Evolutionary conservation across 2,329 filamentous ascomycete species (phyloP).

Genomic region (Pseudogymnoascus sp.): DNA sequence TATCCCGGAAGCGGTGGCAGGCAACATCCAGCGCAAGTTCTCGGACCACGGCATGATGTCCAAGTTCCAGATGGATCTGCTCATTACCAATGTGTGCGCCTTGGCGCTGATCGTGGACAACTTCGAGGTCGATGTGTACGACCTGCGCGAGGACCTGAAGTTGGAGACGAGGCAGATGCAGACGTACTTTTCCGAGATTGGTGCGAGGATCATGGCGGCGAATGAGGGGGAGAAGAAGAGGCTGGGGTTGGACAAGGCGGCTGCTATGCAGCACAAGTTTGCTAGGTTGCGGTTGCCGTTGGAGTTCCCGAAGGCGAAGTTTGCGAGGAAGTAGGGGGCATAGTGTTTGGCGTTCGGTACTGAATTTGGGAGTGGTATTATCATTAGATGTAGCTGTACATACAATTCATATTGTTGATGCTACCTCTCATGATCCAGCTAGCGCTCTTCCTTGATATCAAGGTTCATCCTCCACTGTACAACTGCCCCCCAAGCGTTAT

Average conservation of each 20-base stretch:
- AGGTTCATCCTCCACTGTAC: background rate
- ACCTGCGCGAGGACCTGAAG: constrained; percentile 63
- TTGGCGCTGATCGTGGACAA: constrained; percentile 65
- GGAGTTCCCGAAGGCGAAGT: constrained; percentile 61
- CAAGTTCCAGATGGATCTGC: constrained; percentile 63
- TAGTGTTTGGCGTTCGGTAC: background rate
- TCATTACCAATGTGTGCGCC: constrained; percentile 66
- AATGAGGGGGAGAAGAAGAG: constrained; percentile 41
- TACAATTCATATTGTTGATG: background rate
- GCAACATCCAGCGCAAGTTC: constrained; percentile 62
- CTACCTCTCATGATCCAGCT: background rate
- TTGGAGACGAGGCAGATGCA: constrained; percentile 63
- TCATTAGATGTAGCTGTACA: constrained; percentile 1
- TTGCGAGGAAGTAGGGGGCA: constrained; percentile 17
- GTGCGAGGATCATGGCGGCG: constrained; percentile 49
- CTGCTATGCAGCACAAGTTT: constrained; percentile 51
- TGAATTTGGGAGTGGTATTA: background rate
- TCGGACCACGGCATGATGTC: constrained; percentile 55
- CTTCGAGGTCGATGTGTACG: constrained; percentile 62
- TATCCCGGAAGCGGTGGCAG: constrained; percentile 54
- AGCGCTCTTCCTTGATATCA: background rate
- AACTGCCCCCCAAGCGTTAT: background rate
- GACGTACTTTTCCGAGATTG: constrained; percentile 69
- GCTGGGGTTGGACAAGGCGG: constrained; percentile 51
- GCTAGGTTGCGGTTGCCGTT: constrained; percentile 71